Conservation (phyloP, 768 basidiomycete genomes). For the Cystobasidium ongulense region DNA sequence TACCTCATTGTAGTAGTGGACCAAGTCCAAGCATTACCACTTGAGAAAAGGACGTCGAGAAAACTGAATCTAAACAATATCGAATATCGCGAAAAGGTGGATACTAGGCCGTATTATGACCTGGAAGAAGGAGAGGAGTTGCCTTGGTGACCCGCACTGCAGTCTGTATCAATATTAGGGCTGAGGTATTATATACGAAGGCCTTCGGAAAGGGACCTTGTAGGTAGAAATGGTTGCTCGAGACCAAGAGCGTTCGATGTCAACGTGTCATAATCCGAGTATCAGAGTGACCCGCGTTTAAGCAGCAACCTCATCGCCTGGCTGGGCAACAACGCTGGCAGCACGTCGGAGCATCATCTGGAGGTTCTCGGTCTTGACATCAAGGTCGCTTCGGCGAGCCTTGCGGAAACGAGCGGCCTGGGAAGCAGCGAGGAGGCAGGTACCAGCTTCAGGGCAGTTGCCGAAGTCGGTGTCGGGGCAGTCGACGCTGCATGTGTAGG, state of each 20-base stretch:
- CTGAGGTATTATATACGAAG: too few relatives aligned
- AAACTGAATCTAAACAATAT: neutral
- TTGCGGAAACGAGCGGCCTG: slow-evolving; percentile 16
- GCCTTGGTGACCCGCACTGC: neutral
- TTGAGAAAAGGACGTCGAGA: neutral
- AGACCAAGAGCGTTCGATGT: too few relatives aligned
- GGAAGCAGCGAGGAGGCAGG: slow-evolving; percentile 8
- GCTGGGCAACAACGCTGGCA: neutral
- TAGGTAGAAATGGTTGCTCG: too few relatives aligned
- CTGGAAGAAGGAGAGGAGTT: neutral
- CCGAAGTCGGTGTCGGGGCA: neutral
- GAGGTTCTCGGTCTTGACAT: neutral
- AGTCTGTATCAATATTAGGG: too few relatives aligned
- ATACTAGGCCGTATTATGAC: neutral
- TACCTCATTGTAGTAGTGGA: neutral
- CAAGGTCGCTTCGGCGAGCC: neutral
- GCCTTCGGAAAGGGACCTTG: too few relatives aligned
- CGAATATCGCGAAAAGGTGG: neutral
- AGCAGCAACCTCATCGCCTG: slow-evolving; percentile 2
- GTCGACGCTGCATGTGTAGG: neutral
- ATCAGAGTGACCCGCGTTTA: neutral
- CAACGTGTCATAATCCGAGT: neutral
- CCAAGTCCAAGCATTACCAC: neutral
- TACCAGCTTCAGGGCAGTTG: neutral
- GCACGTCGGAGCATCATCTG: slow-evolving; percentile 1